These are phyloP conservation scores for Zygosaccharomyces sapae DNA, from an alignment of 1,139 yeast species.

Conservation along the genomic window DNA sequence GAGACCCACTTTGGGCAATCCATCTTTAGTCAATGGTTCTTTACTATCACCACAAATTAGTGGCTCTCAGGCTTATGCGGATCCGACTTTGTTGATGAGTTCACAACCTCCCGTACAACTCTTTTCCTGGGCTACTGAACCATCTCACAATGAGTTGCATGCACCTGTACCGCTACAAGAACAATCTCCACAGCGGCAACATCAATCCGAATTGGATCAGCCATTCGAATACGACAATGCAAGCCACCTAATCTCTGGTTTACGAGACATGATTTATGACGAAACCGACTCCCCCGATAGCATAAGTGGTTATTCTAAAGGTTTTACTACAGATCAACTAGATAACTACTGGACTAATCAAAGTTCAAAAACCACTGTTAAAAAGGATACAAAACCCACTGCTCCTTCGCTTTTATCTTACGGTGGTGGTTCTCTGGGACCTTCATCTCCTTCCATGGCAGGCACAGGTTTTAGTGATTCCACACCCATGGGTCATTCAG, in stretches of 20 bases:
- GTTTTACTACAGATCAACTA: slow-evolving; percentile 34
- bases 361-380: background rate
- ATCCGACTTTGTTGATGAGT: slow-evolving; percentile 1
- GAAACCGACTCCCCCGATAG: slow-evolving; percentile 32
- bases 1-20: background rate
- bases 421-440: slow-evolving; percentile 4
- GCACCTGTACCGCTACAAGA: background rate
- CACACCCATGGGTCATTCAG: slow-evolving; percentile 12
- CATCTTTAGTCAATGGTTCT: background rate
- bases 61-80: slow-evolving; percentile 2
- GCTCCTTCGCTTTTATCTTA: slow-evolving; percentile 5
- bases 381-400: slow-evolving; percentile 11
- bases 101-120: slow-evolving; percentile 4
- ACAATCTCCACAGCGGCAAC: slow-evolving; percentile 4
- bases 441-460: slow-evolving; percentile 10
- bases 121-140: slow-evolving; percentile 11
- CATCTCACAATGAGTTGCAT: background rate
- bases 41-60: slow-evolving; percentile 3
- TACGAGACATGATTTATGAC: slow-evolving; percentile 34
- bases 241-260: slow-evolving; percentile 33
- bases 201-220: slow-evolving; percentile 16
- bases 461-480: slow-evolving; percentile 18
- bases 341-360: slow-evolving; percentile 34
- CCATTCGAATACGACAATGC: slow-evolving; percentile 32
- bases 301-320: slow-evolving; percentile 32